These are phyloP conservation scores for Hortiboletus campestris DNA, from an alignment of 768 basidiomycete genomes.

Conservation along the genomic window DNA sequence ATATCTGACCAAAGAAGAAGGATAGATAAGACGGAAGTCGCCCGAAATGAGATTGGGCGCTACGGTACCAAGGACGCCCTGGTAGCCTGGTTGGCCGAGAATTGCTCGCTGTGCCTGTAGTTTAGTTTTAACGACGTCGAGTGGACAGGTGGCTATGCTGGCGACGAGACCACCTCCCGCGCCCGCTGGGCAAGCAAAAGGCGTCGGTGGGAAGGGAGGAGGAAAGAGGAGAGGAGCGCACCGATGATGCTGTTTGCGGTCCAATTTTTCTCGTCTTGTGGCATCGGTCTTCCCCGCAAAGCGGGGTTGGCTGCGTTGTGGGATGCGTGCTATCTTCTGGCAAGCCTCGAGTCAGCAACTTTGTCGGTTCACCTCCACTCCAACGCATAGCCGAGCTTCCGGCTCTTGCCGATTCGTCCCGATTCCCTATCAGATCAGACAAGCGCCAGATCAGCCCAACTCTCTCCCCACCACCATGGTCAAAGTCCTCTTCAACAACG, in stretches of 20 bases:
- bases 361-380: too few relatives aligned
- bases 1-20: constrained; percentile 41
- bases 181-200: constrained; percentile 56
- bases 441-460: background rate
- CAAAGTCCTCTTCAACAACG: constrained; percentile 51
- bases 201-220: background rate
- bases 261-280: constrained; percentile 57
- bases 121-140: constrained; percentile 97
- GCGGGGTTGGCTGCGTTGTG: constrained; percentile 37
- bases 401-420: constrained; percentile 18
- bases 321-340: background rate
- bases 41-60: background rate
- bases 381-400: constrained; percentile 6
- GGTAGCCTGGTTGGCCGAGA: constrained; percentile 68
- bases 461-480: constrained; percentile 27
- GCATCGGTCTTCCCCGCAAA: constrained; percentile 68
- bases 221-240: constrained; percentile 33
- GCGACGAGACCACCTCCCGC: constrained; percentile 94
- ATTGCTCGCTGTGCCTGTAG: constrained; percentile 88
- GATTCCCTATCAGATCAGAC: constrained; percentile 3
- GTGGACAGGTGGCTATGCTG: constrained; percentile 91
- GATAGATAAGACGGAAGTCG: constrained; percentile 16
- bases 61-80: constrained; percentile 69
- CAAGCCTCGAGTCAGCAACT: background rate
- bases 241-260: constrained; percentile 82